Conservation (phyloP, 179 eudicot species). For the Amaranthus tricolor region DNA sequence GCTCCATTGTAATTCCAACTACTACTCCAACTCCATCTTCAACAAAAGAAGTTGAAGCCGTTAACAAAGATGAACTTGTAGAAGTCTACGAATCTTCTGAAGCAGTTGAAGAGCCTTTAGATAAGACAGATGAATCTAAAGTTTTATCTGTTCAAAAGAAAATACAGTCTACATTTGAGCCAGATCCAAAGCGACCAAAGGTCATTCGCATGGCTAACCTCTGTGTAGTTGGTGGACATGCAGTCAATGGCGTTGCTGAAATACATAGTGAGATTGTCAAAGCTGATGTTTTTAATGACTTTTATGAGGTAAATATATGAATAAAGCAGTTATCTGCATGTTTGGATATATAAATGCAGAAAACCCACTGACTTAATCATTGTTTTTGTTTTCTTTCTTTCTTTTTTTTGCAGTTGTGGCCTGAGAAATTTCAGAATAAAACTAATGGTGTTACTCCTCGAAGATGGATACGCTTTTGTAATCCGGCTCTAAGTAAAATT, state of each 20-base stretch:
- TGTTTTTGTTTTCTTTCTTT: not conserved
- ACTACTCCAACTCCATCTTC: constrained; percentile 24
- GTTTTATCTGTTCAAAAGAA: constrained; percentile 24
- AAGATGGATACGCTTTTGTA: constrained; percentile 92
- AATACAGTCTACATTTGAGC: constrained; percentile 36
- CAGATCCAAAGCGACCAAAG: constrained; percentile 59
- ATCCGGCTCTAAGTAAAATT: constrained; percentile 70
- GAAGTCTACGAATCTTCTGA: constrained; percentile 27
- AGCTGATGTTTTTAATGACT: constrained; percentile 80
- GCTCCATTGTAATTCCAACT: constrained; percentile 24
- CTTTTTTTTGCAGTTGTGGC: constrained; percentile 65
- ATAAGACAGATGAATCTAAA: constrained; percentile 26
- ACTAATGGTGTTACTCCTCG: constrained; percentile 95
- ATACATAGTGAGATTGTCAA: constrained; percentile 93
- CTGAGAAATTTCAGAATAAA: constrained; percentile 92
- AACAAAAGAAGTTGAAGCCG: constrained; percentile 30
- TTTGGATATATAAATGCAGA: not conserved
- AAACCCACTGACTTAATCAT: constrained; percentile 8
- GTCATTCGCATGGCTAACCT: constrained; percentile 95
- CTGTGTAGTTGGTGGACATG: constrained; percentile 88
- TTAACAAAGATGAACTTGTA: constrained; percentile 25
- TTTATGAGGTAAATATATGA: constrained; percentile 54
- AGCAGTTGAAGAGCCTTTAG: constrained; percentile 32
- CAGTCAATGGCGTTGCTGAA: constrained; percentile 92
- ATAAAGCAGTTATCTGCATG: not conserved